A percentile compares a stretch with the other conserved stretches of the same genome.
Evolutionary conservation across 2,329 filamentous ascomycete species (phyloP).

Genomic region (Alternaria hordeiaustralica): DNA sequence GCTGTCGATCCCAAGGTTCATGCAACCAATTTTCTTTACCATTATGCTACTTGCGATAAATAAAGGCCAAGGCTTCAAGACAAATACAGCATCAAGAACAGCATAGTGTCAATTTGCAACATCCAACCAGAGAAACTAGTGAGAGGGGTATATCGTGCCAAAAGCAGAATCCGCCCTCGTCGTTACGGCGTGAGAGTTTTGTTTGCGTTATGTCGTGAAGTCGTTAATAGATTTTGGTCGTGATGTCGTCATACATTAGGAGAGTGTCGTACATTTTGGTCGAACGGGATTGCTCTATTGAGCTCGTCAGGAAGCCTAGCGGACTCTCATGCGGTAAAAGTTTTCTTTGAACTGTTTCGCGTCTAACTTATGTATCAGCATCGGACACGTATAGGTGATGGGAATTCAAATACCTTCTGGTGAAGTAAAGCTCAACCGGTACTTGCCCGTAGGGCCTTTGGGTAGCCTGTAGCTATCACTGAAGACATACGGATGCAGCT

Average conservation of each 20-base stretch:
- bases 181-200: slow-evolving; percentile 24
- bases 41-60: not conserved
- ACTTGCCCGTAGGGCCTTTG: slow-evolving; percentile 37
- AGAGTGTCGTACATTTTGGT: not conserved
- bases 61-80: not conserved
- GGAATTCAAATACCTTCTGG: slow-evolving; percentile 34
- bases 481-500: slow-evolving; percentile 61
- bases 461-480: slow-evolving; percentile 56
- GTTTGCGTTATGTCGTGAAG: slow-evolving; percentile 24
- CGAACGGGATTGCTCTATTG: not conserved
- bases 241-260: slow-evolving; percentile 11
- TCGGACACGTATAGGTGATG: not conserved
- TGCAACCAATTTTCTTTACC: not conserved
- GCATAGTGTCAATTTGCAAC: slow-evolving; percentile 15
- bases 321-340: slow-evolving; percentile 39
- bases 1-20: not conserved
- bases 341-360: slow-evolving; percentile 38
- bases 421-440: slow-evolving; percentile 43
- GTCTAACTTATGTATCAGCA: slow-evolving; percentile 23
- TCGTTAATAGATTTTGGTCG: slow-evolving; percentile 27
- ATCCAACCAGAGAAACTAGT: slow-evolving; percentile 2
- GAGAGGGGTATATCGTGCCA: slow-evolving; percentile 45
- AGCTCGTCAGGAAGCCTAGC: not conserved
- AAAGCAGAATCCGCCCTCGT: slow-evolving; percentile 36
- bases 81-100: not conserved